Evolutionary conservation across 495 filamentous ascomycete genomes (phyloP).

Genomic region (Opeltia flavorubescens): DNA sequence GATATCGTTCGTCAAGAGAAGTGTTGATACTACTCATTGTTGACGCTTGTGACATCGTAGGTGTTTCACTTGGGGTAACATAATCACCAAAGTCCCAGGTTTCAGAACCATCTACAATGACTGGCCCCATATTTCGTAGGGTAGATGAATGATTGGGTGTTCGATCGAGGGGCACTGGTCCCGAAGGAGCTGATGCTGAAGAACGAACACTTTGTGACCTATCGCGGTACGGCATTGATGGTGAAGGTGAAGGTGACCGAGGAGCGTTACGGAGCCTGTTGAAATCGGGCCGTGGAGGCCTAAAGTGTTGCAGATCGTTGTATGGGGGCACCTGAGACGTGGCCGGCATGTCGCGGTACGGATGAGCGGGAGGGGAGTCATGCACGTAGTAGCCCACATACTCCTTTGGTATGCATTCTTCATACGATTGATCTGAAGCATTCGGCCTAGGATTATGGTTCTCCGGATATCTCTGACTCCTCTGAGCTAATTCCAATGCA

Average conservation of each 20-base stretch:
- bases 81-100: conserved; percentile 12
- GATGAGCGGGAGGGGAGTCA: conserved; percentile 38
- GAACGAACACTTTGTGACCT: conserved; percentile 19
- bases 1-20: neutral
- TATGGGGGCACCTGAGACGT: conserved; percentile 31
- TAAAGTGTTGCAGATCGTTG: conserved; percentile 33
- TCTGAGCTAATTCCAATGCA: conserved; percentile 12
- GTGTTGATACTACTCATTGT: conserved; percentile 5
- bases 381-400: conserved; percentile 54
- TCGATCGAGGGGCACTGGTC: conserved; percentile 9
- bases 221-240: conserved; percentile 16
- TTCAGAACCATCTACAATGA: conserved; percentile 33
- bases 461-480: conserved; percentile 15
- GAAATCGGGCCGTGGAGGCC: conserved; percentile 31
- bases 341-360: conserved; percentile 31
- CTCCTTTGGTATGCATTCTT: conserved; percentile 38
- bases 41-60: conserved; percentile 11
- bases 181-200: conserved; percentile 12
- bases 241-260: conserved; percentile 22
- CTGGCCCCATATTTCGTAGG: conserved; percentile 18
- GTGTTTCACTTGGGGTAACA: conserved; percentile 6
- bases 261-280: conserved; percentile 28
- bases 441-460: conserved; percentile 11
- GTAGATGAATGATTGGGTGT: conserved; percentile 5
- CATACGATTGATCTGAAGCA: conserved; percentile 14